These are phyloP conservation scores for Tanozyma kutaoensis DNA, from an alignment of 805 yeast genomes.

Conservation along the genomic window DNA sequence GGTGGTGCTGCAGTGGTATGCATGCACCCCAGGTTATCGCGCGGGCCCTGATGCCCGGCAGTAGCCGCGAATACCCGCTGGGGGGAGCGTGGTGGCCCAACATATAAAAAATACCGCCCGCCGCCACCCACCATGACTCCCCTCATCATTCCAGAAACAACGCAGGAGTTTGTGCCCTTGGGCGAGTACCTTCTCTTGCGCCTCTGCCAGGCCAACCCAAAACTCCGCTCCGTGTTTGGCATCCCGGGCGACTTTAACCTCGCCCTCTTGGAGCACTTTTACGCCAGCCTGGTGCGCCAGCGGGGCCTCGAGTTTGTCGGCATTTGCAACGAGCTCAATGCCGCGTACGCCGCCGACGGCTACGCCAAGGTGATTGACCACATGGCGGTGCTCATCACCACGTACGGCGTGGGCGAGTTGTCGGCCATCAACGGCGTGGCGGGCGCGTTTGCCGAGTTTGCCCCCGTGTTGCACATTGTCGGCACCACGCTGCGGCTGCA, in stretches of 20 bases:
- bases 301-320: conserved; percentile 58
- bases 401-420: conserved; percentile 86
- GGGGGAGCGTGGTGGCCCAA: too few relatives aligned
- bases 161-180: too few relatives aligned
- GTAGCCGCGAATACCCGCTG: too few relatives aligned
- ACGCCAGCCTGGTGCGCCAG: conserved; percentile 21
- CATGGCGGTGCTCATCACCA: conserved; percentile 49
- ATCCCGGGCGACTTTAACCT: conserved; percentile 74
- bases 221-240: conserved; percentile 45
- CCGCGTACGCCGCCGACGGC: conserved; percentile 88
- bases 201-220: conserved; percentile 38
- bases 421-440: conserved; percentile 74
- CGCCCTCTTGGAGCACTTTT: conserved; percentile 53
- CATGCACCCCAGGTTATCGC: too few relatives aligned
- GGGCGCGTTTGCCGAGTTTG: conserved; percentile 73
- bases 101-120: too few relatives aligned
- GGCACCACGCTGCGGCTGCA: conserved; percentile 37
- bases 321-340: conserved; percentile 77
- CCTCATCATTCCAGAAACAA: too few relatives aligned
- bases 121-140: too few relatives aligned
- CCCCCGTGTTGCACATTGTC: conserved; percentile 73
- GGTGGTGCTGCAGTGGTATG: too few relatives aligned
- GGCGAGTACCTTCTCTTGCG: conserved; percentile 58
- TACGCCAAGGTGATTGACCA: conserved; percentile 46
- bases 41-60: too few relatives aligned